These are phyloP conservation scores for Aspergillus nidulans DNA, from an alignment of 495 filamentous ascomycete genomes.

Conservation along the genomic window DNA sequence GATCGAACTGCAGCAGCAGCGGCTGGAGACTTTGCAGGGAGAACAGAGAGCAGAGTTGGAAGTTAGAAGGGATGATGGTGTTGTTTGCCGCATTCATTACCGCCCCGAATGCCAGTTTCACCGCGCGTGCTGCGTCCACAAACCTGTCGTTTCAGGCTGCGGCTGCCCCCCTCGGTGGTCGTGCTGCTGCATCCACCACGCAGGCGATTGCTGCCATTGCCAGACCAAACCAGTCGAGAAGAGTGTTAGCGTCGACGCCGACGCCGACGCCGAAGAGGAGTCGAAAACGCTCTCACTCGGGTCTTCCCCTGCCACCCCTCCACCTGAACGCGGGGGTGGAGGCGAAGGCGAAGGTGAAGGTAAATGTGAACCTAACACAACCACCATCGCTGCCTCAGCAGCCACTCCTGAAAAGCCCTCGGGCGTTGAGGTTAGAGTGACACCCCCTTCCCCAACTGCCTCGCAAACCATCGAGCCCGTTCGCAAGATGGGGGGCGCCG, in stretches of 20 bases:
- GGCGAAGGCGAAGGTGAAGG: too few species aligned
- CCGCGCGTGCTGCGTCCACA: slow-evolving; percentile 17
- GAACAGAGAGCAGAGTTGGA: background rate
- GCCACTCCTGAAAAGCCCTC: background rate
- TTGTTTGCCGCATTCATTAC: slow-evolving; percentile 9
- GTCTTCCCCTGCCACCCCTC: background rate
- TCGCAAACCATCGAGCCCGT: background rate
- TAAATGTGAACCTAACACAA: background rate
- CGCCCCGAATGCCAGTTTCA: slow-evolving; percentile 14
- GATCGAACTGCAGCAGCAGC: background rate
- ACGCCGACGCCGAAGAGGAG: background rate
- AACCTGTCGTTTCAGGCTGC: background rate
- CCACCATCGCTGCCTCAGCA: background rate
- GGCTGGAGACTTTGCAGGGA: background rate
- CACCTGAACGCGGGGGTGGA: background rate
- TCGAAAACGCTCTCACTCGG: background rate
- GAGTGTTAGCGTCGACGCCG: too few species aligned
- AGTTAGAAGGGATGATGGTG: background rate
- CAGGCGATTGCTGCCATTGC: slow-evolving; percentile 20
- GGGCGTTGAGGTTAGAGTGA: background rate
- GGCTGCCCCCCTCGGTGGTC: slow-evolving; percentile 13
- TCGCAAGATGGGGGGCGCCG: background rate
- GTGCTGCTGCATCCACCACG: slow-evolving; percentile 22
- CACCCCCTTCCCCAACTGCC: background rate
- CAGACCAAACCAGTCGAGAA: background rate